Base-by-base conservation (phyloP, 108 stramenopile genomes). In the Phaeodactylum tricornutum region DNA sequence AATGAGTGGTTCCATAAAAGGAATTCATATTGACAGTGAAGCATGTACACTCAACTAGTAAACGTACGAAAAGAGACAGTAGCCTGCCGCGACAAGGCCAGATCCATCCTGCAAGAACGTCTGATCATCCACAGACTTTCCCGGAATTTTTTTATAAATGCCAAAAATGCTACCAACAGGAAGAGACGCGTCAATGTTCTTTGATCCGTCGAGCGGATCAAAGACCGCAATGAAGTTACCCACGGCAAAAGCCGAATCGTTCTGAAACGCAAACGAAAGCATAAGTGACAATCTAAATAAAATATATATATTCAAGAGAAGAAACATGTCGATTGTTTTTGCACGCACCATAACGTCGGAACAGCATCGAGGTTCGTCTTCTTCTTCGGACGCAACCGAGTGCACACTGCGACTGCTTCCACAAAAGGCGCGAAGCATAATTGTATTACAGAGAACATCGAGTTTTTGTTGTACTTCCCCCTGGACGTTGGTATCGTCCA, bases 91-190 rank as follows among this genome's bases (percentile, higher is more conserved):
- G 1, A 94, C 94, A 50, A 99, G 71, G 23, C 68, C 59, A 15
- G 53, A 65, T 17, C 98, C 98, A 4, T 75, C 57, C 51, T 92
- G 94, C 21, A 97, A 71, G 38, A 95, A 93, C n/a, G 79, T 82
- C 7, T 70, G 59, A 15, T 71, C 73, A 4, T 37, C 23, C 2
- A 52, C 32, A 27, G 20, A 42, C 39, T 48, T 58, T 12, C 76
- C 81, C 8, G 84, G 77, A 37, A 68, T 68, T 40, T 48, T 51
- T 16, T 69, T 71, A 68, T 87, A 99, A 29, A 99, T 94, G 12
- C 87, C 93, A 77, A 99, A 97, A 43, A 99, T 94, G 32, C 93
- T 96, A 6, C 98, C 98, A 5, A 96, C 93, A 12, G 98, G 96
- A 22, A 99, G 74, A 45, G 90, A 88, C 29, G 92, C 66, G 68